phyloP scores from a whole-genome alignment of 176 grass and related monocot species.

The Themeda triandra region DNA sequence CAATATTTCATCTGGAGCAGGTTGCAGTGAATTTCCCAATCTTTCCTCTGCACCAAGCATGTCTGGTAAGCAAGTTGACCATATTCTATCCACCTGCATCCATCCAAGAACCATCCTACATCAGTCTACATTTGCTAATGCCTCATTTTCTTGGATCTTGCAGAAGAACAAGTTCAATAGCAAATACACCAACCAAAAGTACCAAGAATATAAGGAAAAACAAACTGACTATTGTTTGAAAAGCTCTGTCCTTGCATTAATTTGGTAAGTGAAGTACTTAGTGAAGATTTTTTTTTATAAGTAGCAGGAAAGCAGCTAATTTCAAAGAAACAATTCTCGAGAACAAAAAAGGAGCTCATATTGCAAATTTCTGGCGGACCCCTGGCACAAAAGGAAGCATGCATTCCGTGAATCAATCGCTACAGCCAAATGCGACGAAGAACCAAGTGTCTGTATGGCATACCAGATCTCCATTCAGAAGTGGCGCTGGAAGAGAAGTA shows the following conservation, averaged over 20 bases:
- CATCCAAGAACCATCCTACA: conserved; percentile 11
- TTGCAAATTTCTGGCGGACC: not conserved
- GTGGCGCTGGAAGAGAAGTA: not conserved
- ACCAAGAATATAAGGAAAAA: not conserved
- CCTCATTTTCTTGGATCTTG: not conserved
- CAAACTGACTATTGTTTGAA: not conserved
- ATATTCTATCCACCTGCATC: conserved; percentile 48
- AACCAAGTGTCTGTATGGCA: not conserved
- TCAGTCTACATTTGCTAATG: conserved; percentile 11
- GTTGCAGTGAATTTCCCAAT: conserved; percentile 9
- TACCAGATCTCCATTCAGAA: conserved; percentile 43
- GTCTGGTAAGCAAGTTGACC: conserved; percentile 39
- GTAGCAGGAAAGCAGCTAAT: not conserved
- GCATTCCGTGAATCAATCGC: not conserved
- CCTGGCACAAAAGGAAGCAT: not conserved
- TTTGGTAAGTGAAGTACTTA: not conserved
- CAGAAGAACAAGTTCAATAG: not conserved
- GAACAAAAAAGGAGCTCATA: not conserved
- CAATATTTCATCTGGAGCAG: conserved; percentile 12
- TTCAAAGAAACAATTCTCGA: not conserved
- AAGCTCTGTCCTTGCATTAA: not conserved
- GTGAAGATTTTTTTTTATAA: not conserved
- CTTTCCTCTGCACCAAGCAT: conserved; percentile 3
- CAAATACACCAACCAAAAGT: not conserved
- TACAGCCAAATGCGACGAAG: not conserved